Percentiles rank a stretch among this genome's conserved stretches.
These are phyloP conservation scores for Botryotinia narcissicola DNA, from an alignment of 2,329 filamentous ascomycete species.

Conservation along the genomic window DNA sequence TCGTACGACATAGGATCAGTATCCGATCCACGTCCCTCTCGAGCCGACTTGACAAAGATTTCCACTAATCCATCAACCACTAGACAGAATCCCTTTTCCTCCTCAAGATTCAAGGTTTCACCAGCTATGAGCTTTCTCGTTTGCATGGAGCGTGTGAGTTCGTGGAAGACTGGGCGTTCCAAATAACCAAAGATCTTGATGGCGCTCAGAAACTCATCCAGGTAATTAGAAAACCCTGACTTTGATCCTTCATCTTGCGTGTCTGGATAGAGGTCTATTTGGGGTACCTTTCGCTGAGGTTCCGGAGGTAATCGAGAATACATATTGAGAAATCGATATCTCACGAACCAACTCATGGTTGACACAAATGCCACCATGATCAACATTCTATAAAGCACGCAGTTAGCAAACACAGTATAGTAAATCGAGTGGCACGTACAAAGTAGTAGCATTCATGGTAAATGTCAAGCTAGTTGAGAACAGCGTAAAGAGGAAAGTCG, in stretches of 20 bases:
- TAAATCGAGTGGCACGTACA: constrained; percentile 54
- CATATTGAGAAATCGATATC: constrained; percentile 96
- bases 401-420: constrained; percentile 26
- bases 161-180: constrained; percentile 94
- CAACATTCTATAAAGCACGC: constrained; percentile 59
- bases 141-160: constrained; percentile 97
- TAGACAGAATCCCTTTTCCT: constrained; percentile 96
- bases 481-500: constrained; percentile 82
- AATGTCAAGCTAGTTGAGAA: constrained; percentile 93
- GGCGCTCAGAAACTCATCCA: constrained; percentile 96
- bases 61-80: constrained; percentile 96
- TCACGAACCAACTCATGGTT: constrained; percentile 87
- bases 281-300: constrained; percentile 91
- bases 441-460: constrained; percentile 96
- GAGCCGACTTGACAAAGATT: constrained; percentile 93
- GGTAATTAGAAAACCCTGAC: constrained; percentile 87
- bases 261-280: constrained; percentile 93
- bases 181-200: constrained; percentile 99
- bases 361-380: constrained; percentile 75
- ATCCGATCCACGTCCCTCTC: constrained; percentile 47
- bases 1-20: constrained; percentile 41
- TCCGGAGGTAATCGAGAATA: constrained; percentile 92
- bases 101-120: constrained; percentile 90
- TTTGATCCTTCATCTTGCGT: constrained; percentile 87
- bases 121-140: constrained; percentile 94